Base-by-base conservation (phyloP, 148 eudicot species). In the Amaranthus hypochondriacus region DNA sequence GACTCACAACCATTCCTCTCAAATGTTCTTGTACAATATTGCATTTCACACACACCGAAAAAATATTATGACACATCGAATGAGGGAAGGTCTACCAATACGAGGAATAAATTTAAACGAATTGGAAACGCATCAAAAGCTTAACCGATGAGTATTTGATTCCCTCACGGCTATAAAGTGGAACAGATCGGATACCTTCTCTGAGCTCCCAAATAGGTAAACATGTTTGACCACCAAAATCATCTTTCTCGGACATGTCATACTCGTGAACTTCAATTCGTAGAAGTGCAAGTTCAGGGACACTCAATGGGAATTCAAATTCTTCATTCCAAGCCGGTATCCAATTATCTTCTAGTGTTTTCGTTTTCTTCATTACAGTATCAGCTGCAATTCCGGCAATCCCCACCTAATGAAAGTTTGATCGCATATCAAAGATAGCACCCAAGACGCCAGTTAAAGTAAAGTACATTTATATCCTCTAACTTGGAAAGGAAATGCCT, bases 211-310 rank as follows among this genome's bases (percentile, higher is more conserved):
- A 81, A 72, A 81, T 62, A 54, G 83, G 83, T 51, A 76, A 73
- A 43, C 76, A 73, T 68, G 83, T 81, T 56, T 81, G 83, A 13
- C 83, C 83, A 47, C 77, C 83, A 52, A 81, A 81, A 66, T 81
- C 83, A 55, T 81, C 83, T 69, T 73, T 72, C 65, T 76, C 79
- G 4, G 80, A 76, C 83, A 81, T 81, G 74, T 81, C 83, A 62
- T 81, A 81, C 67, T 81, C 83, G 42, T 76, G 80, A 73, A 81
- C 83, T 73, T 81, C 80, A 57, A 81, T 50, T 6, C 83, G 51
- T 28, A 81, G 80, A 55, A 81, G 71, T 56, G 83, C 80, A 11
- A 81, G 83, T 69, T 81, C 83, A 48, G 83, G 83, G 21, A 76
- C 80, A 0, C 71, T 62, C 74, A 81, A 68, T 50, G 80, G 74